Base-by-base conservation (phyloP, 345 rosid genomes). In the Dovyalis caffra region DNA sequence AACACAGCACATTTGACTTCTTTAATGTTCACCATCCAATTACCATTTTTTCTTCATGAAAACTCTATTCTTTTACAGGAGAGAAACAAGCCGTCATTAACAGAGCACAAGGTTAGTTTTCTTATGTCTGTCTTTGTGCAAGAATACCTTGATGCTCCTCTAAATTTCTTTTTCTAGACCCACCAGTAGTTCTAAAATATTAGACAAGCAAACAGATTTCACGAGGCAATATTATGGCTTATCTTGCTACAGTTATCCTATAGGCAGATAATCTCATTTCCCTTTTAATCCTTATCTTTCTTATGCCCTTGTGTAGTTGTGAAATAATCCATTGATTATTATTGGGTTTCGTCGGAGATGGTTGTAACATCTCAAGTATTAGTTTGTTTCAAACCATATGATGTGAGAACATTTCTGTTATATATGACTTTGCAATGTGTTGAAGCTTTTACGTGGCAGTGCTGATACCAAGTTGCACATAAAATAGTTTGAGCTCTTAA, bases 81-180 rank as follows among this genome's bases (percentile, higher is more conserved):
- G 53, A 47, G 8, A 47, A 47, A 47, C 53, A 47, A 47, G 53
- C n/a, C 6, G 16, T 47, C n/a, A 18, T 87, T 72, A 88, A 88
- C 74, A 78, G 91, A 76, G 95, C 92, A 65, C 85, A 78, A 49
- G 97, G 92, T 89, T 71, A 32, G 91, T 83, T 64, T 63, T 31
- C 63, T 31, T 58, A 16, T 47, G n/a, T 47, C 53, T 0, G 53
- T 47, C 7, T 47, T 47, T 18, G 21, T 47, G n/a, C 53, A 47
- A 47, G 4, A 47, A 47, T 3, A 21, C 21, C 4, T 47, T 5
- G 53, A 47, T 47, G 21, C 53, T 47, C 53, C n/a, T 16, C 2
- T 18, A 47, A 11, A 12, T 47, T 47, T 47, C 21, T 4, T 47
- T 47, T 47, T 47, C 53, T 47, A 47, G n/a, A 5, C 53, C 53